These are phyloP conservation scores for Eurotiales sp. DNA, from an alignment of 2,329 filamentous ascomycete genomes.

Conservation along the genomic window DNA sequence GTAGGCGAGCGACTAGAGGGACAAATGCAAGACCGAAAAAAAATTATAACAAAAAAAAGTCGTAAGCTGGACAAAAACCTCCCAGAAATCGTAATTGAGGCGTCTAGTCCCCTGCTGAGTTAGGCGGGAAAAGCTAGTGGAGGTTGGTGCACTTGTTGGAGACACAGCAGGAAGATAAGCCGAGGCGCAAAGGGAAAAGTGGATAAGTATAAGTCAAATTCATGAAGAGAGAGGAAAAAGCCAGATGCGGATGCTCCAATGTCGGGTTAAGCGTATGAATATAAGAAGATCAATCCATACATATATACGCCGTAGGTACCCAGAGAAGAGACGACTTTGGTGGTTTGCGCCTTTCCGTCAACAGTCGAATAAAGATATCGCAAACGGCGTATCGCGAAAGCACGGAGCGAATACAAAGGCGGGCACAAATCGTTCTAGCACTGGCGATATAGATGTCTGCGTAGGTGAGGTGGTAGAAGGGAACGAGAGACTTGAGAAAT, in stretches of 20 bases:
- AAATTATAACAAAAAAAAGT: too few species aligned
- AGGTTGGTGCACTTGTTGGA: constrained; percentile 6
- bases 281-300: not conserved
- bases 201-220: constrained; percentile 4
- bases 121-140: constrained; percentile 19
- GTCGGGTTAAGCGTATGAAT: constrained; percentile 8
- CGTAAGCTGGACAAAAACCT: constrained; percentile 26
- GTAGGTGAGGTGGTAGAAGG: not conserved
- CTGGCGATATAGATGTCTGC: not conserved
- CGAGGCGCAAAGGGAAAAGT: constrained; percentile 9
- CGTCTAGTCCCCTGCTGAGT: constrained; percentile 21
- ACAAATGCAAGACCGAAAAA: constrained; percentile 14
- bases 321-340: too few species aligned
- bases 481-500: not conserved
- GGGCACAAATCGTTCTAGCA: not conserved
- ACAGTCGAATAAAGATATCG: not conserved
- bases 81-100: constrained; percentile 27
- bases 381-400: not conserved
- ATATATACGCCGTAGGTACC: not conserved
- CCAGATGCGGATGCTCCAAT: not conserved
- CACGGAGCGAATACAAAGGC: not conserved
- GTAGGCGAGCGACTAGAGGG: constrained; percentile 15
- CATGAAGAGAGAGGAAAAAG: constrained; percentile 8
- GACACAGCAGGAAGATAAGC: constrained; percentile 11
- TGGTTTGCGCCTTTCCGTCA: not conserved